Evolutionary conservation across 2,329 filamentous ascomycete genomes (phyloP), one percentile per base, ranked within the genome.

Genomic region (Pyrenochaeta sp.): DNA sequence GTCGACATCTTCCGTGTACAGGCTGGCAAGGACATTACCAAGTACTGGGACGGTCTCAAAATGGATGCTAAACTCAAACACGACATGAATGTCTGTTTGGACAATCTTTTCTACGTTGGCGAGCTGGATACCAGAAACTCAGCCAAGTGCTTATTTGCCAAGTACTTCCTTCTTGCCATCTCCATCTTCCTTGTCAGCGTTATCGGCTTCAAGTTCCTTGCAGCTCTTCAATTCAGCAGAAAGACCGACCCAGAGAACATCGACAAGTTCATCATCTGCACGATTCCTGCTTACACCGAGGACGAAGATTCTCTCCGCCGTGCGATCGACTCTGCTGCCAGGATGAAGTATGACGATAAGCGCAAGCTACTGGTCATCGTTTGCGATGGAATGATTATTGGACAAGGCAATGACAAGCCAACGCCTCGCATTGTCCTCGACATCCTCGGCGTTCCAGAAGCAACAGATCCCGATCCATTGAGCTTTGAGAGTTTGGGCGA

Each of bases 311-410:
- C 93, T 23, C 81, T 99, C 18, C 90, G 94, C 41, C 92, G 93
- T 79, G 94, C 94, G 46, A 96, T 99, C 61, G 94, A 99, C 71
- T 99, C 94, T 0, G 89, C 90, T 46, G 92, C 94, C 19, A 83
- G 91, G 49, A 96, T 96, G 91, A 86, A 86, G 57, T 99, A 99
- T 67, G 94, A 99, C 64, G 93, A 99, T 69, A 99, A 99, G 78
- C 90, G 94, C 65, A 99, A 99, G 78, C 81, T 99, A 9, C 79
- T 99, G 18, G 85, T 96, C 55, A 81, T 99, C 50, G 80, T 99
- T 53, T 99, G 94, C 65, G 94, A 99, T 66, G 94, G 94, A 74
- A 97, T 99, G 93, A 99, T 99, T 77, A 95, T 99, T 56, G 94
- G 94, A 63, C 92, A 96, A 75, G 94, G 94, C 65, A 99, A 99